Base-by-base conservation (phyloP, 2,329 filamentous ascomycete genomes). In the Escovopsis weberi region DNA sequence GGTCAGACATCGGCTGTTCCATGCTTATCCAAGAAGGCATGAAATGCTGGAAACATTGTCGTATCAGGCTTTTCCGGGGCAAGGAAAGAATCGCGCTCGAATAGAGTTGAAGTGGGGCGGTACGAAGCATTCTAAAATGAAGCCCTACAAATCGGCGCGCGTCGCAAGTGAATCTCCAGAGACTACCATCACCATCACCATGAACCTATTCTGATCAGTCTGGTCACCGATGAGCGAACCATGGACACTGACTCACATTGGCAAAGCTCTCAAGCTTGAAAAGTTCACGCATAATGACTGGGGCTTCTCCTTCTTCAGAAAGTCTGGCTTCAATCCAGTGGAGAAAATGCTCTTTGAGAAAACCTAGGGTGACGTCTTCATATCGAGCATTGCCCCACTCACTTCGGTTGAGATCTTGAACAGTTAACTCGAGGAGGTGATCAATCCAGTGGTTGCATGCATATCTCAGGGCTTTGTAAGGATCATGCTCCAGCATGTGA, bases 301-400 rank as follows among this genome's bases (percentile, higher is more conserved):
- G 19, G 19, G 33, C 12, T 43, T 23, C 2, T 30, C 10, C 6
- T 30, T 30, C 6, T 30, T 30, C 28, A 30, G 6, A 6, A 43
- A 15, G 15, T 15, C 15, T 32, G 12, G 18, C 18, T 11, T 43
- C 38, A 9, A 43, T 18, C 42, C 42, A 43, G 18, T 43, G 26
- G 12, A 43, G 42, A 2, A 43, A 26, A n/a, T 43, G 26, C 7
- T 6, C 8, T 6, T 43, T 33, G 12, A 33, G 12, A 19, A 43
- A 40, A 12, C 5, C 4, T 3, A 36, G 9, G 32, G 34, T 34
- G 12, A 11, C 11, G 18, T 26, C 19, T 7, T 36, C 39, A 19
- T 33, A n/a, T 12, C 33, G 12, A 23, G 12, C 12, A 54, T 58
- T 51, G 49, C 67, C 64, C 45, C 57, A 67, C 70, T 1, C 65